Conservation (phyloP, 2,329 filamentous ascomycete genomes). For the Lachnellula subtilissima region DNA sequence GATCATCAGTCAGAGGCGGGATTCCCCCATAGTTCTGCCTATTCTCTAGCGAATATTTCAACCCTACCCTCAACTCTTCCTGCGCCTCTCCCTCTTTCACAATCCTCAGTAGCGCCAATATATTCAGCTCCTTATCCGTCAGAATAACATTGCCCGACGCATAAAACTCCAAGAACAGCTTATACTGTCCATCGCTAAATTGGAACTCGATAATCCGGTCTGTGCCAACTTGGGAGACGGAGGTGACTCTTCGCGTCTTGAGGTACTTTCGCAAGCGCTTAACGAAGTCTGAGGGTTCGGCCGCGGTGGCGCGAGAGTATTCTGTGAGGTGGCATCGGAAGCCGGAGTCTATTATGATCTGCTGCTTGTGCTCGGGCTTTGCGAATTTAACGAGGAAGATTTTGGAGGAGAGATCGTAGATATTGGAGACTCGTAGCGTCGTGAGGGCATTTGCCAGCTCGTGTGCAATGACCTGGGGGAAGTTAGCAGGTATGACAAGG, state of each 20-base stretch:
- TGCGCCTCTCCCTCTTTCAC: constrained; percentile 79
- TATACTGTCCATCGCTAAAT: constrained; percentile 87
- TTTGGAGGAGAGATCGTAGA: constrained; percentile 93
- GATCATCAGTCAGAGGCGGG: constrained; percentile 68
- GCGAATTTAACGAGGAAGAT: constrained; percentile 95
- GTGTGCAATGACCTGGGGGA: constrained; percentile 75
- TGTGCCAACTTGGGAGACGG: constrained; percentile 80
- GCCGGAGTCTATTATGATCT: constrained; percentile 88
- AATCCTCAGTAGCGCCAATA: constrained; percentile 73
- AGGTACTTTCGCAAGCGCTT: constrained; percentile 79
- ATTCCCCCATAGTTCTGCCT: constrained; percentile 79
- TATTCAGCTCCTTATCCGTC: constrained; percentile 77
- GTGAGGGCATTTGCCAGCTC: constrained; percentile 78
- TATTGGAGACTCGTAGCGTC: constrained; percentile 78
- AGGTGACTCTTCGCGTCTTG: constrained; percentile 78
- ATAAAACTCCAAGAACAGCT: constrained; percentile 91
- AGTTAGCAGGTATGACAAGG: not conserved
- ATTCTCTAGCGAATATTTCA: constrained; percentile 74
- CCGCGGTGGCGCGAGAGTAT: constrained; percentile 81
- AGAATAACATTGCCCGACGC: constrained; percentile 92
- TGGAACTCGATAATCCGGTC: constrained; percentile 89
- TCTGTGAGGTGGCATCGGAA: constrained; percentile 93
- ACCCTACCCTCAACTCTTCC: constrained; percentile 72
- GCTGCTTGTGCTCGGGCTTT: constrained; percentile 82
- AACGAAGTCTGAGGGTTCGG: constrained; percentile 81